Conservation (phyloP, 2,329 filamentous ascomycete species). For the Penicillium sp. region DNA sequence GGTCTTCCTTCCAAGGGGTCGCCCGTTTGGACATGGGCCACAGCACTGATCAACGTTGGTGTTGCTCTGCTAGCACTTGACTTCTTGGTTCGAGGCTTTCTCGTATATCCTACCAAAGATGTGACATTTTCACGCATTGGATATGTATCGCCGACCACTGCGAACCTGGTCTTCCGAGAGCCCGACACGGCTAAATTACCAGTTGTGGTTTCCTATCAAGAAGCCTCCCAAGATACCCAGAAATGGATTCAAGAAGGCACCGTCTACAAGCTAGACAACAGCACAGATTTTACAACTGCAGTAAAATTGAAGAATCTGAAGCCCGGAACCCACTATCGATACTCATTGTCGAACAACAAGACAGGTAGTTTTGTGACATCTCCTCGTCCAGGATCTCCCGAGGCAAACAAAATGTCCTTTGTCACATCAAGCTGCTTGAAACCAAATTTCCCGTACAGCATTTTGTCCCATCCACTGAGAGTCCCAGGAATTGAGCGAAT, state of each 20-base stretch:
- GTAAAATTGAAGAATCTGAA: conserved; percentile 67
- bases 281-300: conserved; percentile 78
- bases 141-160: conserved; percentile 77
- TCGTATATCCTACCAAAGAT: conserved; percentile 69
- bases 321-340: conserved; percentile 76
- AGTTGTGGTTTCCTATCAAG: conserved; percentile 65
- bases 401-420: conserved; percentile 78
- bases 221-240: conserved; percentile 30
- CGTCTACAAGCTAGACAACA: conserved; percentile 66
- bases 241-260: conserved; percentile 67
- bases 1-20: conserved; percentile 76
- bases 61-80: conserved; percentile 73
- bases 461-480: conserved; percentile 76
- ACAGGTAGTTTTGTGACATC: conserved; percentile 78
- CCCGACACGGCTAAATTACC: conserved; percentile 74
- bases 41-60: conserved; percentile 70
- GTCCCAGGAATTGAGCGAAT: conserved; percentile 80
- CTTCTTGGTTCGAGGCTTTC: conserved; percentile 70
- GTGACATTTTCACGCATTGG: conserved; percentile 85
- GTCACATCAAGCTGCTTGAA: conserved; percentile 92
- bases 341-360: conserved; percentile 82
- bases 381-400: conserved; percentile 65
- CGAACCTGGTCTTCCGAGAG: conserved; percentile 81
- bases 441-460: conserved; percentile 84
- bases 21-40: conserved; percentile 63